Base-by-base conservation (phyloP, 75 land plant species). In the Adiantum capillusveneris region DNA sequence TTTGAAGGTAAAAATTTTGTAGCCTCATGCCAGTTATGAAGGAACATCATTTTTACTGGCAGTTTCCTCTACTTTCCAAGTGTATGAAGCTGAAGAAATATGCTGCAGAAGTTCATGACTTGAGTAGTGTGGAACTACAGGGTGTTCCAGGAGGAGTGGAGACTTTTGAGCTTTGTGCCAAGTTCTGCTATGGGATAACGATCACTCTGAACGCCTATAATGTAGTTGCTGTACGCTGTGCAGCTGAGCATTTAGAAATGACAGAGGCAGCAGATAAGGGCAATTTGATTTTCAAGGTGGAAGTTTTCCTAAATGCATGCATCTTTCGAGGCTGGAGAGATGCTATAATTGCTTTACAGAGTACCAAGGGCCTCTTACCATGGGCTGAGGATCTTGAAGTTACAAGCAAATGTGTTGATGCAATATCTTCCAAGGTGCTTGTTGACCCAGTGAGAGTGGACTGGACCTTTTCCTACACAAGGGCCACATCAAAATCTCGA, bases 131-230 rank as follows among this genome's bases (percentile, higher is more conserved):
- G 21, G 43, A 61, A 24, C 52, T 79, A 14, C 44, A 66, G 50
- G 83, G 80, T 55, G 64, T 83, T 55, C 87, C 90, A 12, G 83
- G 90, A 25, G 83, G 79, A 1, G 64, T 74, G 16, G 59, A 75
- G 20, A 68, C 75, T 0, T 86, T 86, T 65, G 80, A 76, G 63
- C 60, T 75, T 12, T 78, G 82, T 76, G 88, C 77, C 41, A 85
- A 85, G 60, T 85, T 85, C 29, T 85, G 90, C 53, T 86, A 86
- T 57, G 88, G 90, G 20, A 83, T 86, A 59, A 72, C 71, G 12
- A 74, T 83, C 44, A 83, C 83, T 18, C 65, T 86, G 24, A 86
- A 75, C 57, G 87, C 90, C 11, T 83, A 77, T 51, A 86, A 86
- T 58, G 80, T 86, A 29, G 71, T 80, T 11, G 70, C 68, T 11